Conservation (phyloP, 225 moss, liverwort and hornwort genomes). For the Neckera pumila region DNA sequence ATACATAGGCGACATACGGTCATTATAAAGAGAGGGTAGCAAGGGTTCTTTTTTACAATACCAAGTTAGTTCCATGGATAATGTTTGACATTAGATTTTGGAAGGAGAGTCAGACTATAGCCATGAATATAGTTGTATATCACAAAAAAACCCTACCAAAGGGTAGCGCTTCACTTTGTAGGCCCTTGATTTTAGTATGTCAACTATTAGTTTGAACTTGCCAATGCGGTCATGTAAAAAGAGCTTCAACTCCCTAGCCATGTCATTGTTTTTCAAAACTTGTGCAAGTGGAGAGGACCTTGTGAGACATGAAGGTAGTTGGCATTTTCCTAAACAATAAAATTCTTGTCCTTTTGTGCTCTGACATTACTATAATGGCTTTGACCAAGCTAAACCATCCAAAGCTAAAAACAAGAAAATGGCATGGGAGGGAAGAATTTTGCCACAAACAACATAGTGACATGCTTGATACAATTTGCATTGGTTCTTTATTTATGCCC, state of each 20-base stretch:
- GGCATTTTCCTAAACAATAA: neutral
- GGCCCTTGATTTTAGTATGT: neutral
- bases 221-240: rapidly evolving
- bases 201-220: neutral
- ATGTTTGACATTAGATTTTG: too few species aligned
- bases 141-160: rapidly evolving
- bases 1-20: rapidly evolving
- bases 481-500: neutral
- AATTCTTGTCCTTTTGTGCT: neutral
- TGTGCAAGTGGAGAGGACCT: rapidly evolving
- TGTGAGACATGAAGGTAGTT: neutral
- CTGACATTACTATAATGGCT: rapidly evolving
- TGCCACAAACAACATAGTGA: rapidly evolving
- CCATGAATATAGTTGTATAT: too few species aligned
- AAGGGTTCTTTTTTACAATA: neutral
- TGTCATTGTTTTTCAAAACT: neutral
- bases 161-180: rapidly evolving
- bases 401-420: neutral
- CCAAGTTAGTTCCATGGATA: rapidly evolving
- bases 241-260: neutral
- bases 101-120: rapidly evolving
- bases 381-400: too few species aligned
- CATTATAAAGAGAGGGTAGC: neutral
- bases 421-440: neutral
- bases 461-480: neutral